Conservation (phyloP, 768 basidiomycete species). For the Tricholoma saponaceum region DNA sequence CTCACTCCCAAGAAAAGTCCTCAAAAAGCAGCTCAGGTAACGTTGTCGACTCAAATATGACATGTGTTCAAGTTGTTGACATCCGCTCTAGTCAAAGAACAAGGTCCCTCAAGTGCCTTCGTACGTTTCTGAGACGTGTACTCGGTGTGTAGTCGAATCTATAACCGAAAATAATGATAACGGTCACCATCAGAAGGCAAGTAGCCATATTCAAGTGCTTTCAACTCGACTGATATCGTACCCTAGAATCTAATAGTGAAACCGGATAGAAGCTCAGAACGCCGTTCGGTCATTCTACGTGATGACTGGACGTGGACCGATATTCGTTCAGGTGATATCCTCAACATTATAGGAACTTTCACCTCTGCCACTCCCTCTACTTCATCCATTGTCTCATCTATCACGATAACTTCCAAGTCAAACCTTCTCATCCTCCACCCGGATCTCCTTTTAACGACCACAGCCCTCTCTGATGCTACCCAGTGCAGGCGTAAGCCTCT, state of each 20-base stretch:
- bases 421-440: conserved; percentile 87
- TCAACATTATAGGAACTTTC: conserved; percentile 68
- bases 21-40: conserved; percentile 21
- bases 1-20: conserved; percentile 47
- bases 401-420: conserved; percentile 56
- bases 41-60: not conserved
- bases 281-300: conserved; percentile 51
- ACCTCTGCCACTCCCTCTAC: conserved; percentile 25
- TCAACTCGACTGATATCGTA: not conserved
- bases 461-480: conserved; percentile 77
- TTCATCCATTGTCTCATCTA: conserved; percentile 36
- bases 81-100: conserved; percentile 5
- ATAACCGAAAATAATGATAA: conserved; percentile 32
- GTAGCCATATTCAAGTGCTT: not conserved
- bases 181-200: conserved; percentile 39
- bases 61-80: conserved; percentile 1
- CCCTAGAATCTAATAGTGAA: conserved; percentile 49
- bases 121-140: conserved; percentile 34
- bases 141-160: conserved; percentile 52
- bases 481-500: conserved; percentile 86
- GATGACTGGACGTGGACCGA: conserved; percentile 78
- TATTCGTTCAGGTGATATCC: conserved; percentile 62
- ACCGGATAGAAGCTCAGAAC: conserved; percentile 33
- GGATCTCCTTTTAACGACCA: conserved; percentile 88
- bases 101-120: conserved; percentile 12